phyloP scores from a whole-genome alignment of 2,329 filamentous ascomycete genomes.

The Monilinia fructigena region DNA sequence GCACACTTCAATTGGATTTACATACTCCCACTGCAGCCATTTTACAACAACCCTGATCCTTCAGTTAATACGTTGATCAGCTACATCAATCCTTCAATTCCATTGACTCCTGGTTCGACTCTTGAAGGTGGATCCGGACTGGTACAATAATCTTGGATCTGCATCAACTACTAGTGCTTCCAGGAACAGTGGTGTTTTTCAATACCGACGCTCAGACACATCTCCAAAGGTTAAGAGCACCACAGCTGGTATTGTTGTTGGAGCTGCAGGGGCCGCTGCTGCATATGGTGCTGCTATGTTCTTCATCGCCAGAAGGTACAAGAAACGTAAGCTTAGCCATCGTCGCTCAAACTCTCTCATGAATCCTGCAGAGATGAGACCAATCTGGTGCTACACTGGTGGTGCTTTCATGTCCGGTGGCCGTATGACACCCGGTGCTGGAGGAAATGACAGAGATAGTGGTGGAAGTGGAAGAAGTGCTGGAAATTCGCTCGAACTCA shows the following conservation, averaged over 20 bases:
- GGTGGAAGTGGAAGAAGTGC: constrained; percentile 52
- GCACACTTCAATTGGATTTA: constrained; percentile 66
- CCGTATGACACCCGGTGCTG: constrained; percentile 41
- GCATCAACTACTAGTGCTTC: constrained; percentile 38
- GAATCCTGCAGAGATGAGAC: constrained; percentile 50
- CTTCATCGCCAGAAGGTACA: constrained; percentile 70
- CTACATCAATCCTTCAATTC: constrained; percentile 80
- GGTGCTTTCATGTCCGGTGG: constrained; percentile 46
- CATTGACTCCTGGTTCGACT: constrained; percentile 45
- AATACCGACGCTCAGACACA: constrained; percentile 44
- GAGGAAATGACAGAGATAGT: constrained; percentile 48
- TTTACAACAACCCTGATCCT: constrained; percentile 69
- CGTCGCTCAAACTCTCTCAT: constrained; percentile 59
- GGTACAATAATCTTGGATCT: constrained; percentile 42
- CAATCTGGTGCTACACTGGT: constrained; percentile 51
- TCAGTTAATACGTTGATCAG: constrained; percentile 71
- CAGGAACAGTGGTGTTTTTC: constrained; percentile 44
- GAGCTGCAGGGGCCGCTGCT: constrained; percentile 64
- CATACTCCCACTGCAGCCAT: constrained; percentile 68
- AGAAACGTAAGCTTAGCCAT: constrained; percentile 62
- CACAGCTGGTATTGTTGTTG: constrained; percentile 63
- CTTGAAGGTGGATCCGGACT: constrained; percentile 38
- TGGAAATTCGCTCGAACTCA: constrained; percentile 55
- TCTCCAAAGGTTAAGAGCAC: constrained; percentile 61
- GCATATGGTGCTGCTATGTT: constrained; percentile 75